These are phyloP conservation scores for Ogataea haglerorum DNA, from an alignment of 805 yeast genomes.

Conservation along the genomic window DNA sequence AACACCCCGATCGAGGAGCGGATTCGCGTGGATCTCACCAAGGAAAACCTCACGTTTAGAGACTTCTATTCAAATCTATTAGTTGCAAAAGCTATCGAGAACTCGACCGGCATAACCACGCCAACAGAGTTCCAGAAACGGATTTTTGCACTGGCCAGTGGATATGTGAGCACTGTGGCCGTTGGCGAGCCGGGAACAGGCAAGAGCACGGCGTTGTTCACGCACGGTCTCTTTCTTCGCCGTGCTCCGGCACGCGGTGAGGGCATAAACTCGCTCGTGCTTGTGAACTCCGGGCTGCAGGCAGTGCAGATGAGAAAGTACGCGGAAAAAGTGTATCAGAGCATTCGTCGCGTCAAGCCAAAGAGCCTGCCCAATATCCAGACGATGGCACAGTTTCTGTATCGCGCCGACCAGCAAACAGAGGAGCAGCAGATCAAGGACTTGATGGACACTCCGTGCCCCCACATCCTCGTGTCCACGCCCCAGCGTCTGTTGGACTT, in stretches of 20 bases:
- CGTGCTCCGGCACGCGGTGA: conserved; percentile 23
- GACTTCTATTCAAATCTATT: conserved; percentile 19
- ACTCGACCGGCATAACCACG: conserved; percentile 12
- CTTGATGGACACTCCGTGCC: conserved; percentile 23
- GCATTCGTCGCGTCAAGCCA: conserved; percentile 4
- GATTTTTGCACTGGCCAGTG: conserved; percentile 25
- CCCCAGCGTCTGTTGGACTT: conserved; percentile 37
- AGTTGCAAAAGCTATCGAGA: conserved; percentile 16
- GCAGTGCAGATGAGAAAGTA: conserved; percentile 25
- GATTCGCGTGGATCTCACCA: conserved; percentile 20
- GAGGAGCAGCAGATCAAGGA: conserved; percentile 26
- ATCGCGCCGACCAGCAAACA: conserved; percentile 24
- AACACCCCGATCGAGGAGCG: conserved; percentile 21
- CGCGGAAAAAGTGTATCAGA: conserved; percentile 11
- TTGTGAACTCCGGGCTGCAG: conserved; percentile 29
- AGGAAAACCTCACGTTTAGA: conserved; percentile 14
- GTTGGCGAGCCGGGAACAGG: conserved; percentile 34
- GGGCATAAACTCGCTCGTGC: conserved; percentile 29
- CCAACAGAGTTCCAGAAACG: conserved; percentile 33
- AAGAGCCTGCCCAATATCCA: background rate
- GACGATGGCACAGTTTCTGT: conserved; percentile 30
- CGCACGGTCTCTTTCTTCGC: conserved; percentile 26
- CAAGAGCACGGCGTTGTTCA: conserved; percentile 25
- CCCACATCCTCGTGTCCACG: conserved; percentile 34
- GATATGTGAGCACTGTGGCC: conserved; percentile 29